These are phyloP conservation scores for Kodamaea derodonti DNA, from an alignment of 1,139 yeast species.

Conservation along the genomic window DNA sequence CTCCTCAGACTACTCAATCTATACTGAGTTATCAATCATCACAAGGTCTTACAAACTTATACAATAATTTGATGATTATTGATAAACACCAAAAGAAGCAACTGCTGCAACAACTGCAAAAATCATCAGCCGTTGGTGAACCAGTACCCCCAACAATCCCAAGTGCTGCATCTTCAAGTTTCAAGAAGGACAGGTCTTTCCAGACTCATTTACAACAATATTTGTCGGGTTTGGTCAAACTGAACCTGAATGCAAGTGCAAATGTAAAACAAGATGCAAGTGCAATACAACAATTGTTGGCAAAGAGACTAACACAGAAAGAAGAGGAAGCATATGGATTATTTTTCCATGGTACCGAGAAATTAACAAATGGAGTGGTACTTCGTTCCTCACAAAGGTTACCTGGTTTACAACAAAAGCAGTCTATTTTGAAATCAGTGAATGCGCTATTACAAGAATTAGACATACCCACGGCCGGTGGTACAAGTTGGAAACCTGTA, in stretches of 20 bases:
- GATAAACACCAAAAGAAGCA: constrained; percentile 59
- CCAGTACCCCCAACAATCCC: constrained; percentile 62
- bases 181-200: constrained; percentile 48
- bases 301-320: constrained; percentile 62
- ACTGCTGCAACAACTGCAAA: constrained; percentile 44
- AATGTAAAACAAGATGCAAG: constrained; percentile 33
- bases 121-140: constrained; percentile 22
- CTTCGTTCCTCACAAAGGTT: constrained; percentile 63
- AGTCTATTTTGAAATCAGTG: constrained; percentile 72
- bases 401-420: constrained; percentile 46
- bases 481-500: constrained; percentile 61
- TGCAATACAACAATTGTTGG: constrained; percentile 40
- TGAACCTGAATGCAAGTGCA: constrained; percentile 26
- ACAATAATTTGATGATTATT: constrained; percentile 71
- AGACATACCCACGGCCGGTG: constrained; percentile 62
- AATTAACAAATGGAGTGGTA: constrained; percentile 72
- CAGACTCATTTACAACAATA: constrained; percentile 51
- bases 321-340: constrained; percentile 89
- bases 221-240: constrained; percentile 36
- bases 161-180: constrained; percentile 50
- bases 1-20: constrained; percentile 80
- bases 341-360: constrained; percentile 70
- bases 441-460: constrained; percentile 71
- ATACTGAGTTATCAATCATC: constrained; percentile 78
- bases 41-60: constrained; percentile 84